phyloP scores from a whole-genome alignment of 768 basidiomycete species.

The Podaxis mareebaensis region DNA sequence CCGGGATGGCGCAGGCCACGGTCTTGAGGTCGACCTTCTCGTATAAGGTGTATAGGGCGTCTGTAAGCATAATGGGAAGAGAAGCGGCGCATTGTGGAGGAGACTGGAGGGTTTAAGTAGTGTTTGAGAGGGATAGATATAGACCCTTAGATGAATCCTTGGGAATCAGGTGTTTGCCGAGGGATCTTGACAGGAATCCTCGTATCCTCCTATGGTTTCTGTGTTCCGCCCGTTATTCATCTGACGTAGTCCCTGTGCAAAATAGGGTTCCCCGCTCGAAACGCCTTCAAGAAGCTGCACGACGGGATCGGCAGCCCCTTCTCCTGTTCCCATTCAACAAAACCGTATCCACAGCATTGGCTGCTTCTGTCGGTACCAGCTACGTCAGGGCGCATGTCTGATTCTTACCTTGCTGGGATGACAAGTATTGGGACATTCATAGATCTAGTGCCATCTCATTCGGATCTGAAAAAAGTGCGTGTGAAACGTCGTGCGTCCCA shows the following conservation, averaged over 20 bases:
- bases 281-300: not conserved
- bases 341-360: not conserved
- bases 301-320: slow-evolving; percentile 3
- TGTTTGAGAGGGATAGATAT: slow-evolving; percentile 10
- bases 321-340: not conserved
- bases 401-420: not conserved
- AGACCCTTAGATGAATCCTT: slow-evolving; percentile 6
- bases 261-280: not conserved
- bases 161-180: slow-evolving; percentile 27
- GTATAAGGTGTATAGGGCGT: slow-evolving; percentile 23
- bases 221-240: not conserved
- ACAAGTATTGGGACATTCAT: not conserved
- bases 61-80: slow-evolving; percentile 26
- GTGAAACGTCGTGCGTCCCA: not conserved
- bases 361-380: not conserved
- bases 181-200: not conserved
- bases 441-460: not conserved
- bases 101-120: slow-evolving; percentile 8
- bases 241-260: not conserved
- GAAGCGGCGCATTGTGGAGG: slow-evolving; percentile 9
- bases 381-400: not conserved
- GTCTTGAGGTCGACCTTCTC: slow-evolving; percentile 25
- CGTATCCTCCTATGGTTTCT: not conserved
- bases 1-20: slow-evolving; percentile 28
- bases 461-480: not conserved